Conservation (phyloP, 129 eudicot species). For the carrot (Daucus carota) region DNA sequence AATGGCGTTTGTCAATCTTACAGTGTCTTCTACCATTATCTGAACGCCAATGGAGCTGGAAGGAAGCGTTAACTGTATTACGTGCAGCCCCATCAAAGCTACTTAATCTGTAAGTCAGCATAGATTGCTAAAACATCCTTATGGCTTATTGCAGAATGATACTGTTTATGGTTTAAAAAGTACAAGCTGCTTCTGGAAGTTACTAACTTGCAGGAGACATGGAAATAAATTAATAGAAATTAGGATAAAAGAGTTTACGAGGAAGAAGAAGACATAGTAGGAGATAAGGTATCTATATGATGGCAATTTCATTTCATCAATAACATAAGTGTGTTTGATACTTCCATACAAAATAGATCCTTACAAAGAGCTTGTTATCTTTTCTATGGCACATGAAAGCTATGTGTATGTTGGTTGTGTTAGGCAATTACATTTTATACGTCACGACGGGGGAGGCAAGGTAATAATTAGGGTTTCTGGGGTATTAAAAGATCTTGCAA, state of each 20-base stretch:
- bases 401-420: neutral
- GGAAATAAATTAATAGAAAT: neutral
- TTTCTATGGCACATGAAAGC: neutral
- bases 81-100: constrained; percentile 99
- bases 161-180: neutral
- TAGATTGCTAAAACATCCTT: neutral
- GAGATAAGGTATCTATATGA: neutral
- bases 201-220: neutral
- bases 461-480: neutral
- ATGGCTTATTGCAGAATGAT: neutral
- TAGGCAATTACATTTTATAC: neutral
- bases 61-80: constrained; percentile 80
- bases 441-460: neutral
- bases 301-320: neutral
- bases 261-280: neutral
- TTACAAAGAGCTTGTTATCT: neutral
- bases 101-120: constrained; percentile 72
- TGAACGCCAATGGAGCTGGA: constrained; percentile 97
- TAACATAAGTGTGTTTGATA: neutral
- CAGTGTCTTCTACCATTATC: constrained; percentile 84
- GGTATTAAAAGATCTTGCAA: neutral
- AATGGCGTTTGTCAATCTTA: constrained; percentile 97
- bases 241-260: neutral
- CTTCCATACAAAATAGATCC: neutral
- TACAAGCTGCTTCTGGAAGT: neutral